Evolutionary conservation across 2,329 filamentous ascomycete genomes (phyloP), one percentile per base, ranked within the genome.

Genomic region (Fusarium poae): DNA sequence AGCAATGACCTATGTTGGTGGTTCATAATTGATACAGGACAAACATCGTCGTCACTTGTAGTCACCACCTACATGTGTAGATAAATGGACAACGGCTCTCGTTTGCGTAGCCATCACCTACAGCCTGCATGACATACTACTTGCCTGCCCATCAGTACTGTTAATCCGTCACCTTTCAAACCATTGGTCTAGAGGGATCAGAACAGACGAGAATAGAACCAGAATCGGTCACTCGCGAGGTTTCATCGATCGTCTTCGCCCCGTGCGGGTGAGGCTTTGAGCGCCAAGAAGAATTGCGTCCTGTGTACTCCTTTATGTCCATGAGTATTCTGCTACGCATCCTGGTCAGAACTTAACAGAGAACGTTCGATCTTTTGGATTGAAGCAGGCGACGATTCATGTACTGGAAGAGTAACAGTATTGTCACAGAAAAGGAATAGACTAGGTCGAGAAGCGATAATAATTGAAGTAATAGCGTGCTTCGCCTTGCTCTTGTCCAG

Each of bases 51-150:
- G 44, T 64, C 40, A 39, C 44, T 48, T 58, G 63, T 45, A 48
- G 30, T 50, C 18, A 29, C 43, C 63, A 25, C 20, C 9, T 18
- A 42, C 15, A 5, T 11, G 16, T 13, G 23, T 10, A 18, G 34
- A 23, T n/a, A 43, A 40, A 57, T 54, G 32, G 57, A 51, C 49
- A 63, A 67, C 64, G 7, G 18, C 21, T 58, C 21, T 49, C 61
- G 49, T 50, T 51, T 42, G 21, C 42, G 46, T 50, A 52, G 16
- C 45, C 42, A 65, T 68, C 23, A 49, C 65, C 51, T 65, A 53
- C 50, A 65, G 60, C 23, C 45, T 68, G 65, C 49, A 55, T 53
- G 53, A 44, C 45, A 59, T 59, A 57, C 23, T n/a, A 39, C 12
- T 20, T 39, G 4, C 40, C 34, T 30, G 15, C 21, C 10, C 40